Evolutionary conservation across 495 filamentous ascomycete genomes (phyloP), one percentile per base, ranked within the genome.

Genomic region (Aspergillus campestris): DNA sequence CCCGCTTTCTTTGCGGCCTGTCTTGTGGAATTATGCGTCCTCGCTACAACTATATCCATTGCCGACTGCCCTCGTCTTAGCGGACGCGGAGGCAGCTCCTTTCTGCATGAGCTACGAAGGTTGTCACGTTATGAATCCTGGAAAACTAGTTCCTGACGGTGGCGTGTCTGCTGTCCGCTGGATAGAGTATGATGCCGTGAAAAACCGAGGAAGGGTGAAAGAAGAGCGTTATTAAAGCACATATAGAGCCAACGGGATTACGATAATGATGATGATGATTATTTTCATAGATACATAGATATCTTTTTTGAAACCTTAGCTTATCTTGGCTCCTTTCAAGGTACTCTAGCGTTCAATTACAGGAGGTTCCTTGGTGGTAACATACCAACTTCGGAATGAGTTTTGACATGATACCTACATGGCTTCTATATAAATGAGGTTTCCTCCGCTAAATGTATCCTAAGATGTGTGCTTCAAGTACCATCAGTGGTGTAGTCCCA

Each of bases 71-170:
- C 54, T 97, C 52, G 78, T 95, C 15, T 63, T 98, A 13, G 82
- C 84, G 5, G 92, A 98, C 56, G 70, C 84, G 5, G 84, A 90
- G 31, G 80, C 81, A 18, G 79, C 83, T 35, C 73, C 89, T 0
- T 97, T 94, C 57, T 81, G 81, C 45, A 69, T 95, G 35, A 92
- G 85, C 12, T 96, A 96, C 57, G 89, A 95, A 64, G 91, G 89
- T 2, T 97, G 92, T 56, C 83, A 89, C 71, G 91, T 95, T 3
- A 85, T 98, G 79, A 98, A 98, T 58, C 92, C 92, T 0, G 92
- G 88, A 8, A 71, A 73, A 37, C 65, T 96, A 35, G 66, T 89
- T 38, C 80, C 82, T 0, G 65, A 72, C 5, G 81, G 77, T 5
- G 71, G 77, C 30, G 67, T 79, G 37, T 77, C 81, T 10, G 74